phyloP scores from a whole-genome alignment of 805 yeast genomes.

The Yamadazyma ubonensis region DNA sequence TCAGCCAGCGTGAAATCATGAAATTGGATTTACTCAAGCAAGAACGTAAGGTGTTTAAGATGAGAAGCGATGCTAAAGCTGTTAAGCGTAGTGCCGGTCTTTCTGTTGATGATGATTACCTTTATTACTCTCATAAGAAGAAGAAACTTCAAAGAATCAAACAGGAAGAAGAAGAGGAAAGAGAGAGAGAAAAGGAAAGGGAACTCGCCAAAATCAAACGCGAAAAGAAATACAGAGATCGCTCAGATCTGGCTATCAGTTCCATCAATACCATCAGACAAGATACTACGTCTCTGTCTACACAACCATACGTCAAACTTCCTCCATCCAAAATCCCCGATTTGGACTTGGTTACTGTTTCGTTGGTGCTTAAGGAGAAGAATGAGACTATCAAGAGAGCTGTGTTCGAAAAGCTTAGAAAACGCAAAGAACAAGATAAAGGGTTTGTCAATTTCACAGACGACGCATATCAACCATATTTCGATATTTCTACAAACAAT shows the following conservation, averaged over 20 bases:
- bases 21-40: constrained; percentile 59
- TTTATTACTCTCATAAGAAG: constrained; percentile 73
- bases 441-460: constrained; percentile 86
- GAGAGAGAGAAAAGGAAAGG: constrained; percentile 26
- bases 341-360: constrained; percentile 81
- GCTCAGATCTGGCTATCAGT: constrained; percentile 6
- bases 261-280: constrained; percentile 1
- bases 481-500: constrained; percentile 60
- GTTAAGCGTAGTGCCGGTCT: constrained; percentile 74
- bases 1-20: constrained; percentile 71
- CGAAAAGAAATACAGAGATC: constrained; percentile 20
- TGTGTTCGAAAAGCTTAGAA: constrained; percentile 80
- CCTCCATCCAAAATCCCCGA: constrained; percentile 94
- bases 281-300: constrained; percentile 25
- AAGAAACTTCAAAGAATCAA: constrained; percentile 45
- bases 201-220: constrained; percentile 21
- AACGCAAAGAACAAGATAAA: constrained; percentile 65
- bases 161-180: constrained; percentile 34
- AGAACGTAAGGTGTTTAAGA: constrained; percentile 68
- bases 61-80: constrained; percentile 67
- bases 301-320: constrained; percentile 79
- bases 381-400: constrained; percentile 75
- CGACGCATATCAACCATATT: constrained; percentile 79
- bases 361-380: constrained; percentile 68
- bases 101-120: constrained; percentile 84